Evolutionary conservation across 139 green algal genomes (phyloP).

Genomic region (Volvox reticuliferus): DNA sequence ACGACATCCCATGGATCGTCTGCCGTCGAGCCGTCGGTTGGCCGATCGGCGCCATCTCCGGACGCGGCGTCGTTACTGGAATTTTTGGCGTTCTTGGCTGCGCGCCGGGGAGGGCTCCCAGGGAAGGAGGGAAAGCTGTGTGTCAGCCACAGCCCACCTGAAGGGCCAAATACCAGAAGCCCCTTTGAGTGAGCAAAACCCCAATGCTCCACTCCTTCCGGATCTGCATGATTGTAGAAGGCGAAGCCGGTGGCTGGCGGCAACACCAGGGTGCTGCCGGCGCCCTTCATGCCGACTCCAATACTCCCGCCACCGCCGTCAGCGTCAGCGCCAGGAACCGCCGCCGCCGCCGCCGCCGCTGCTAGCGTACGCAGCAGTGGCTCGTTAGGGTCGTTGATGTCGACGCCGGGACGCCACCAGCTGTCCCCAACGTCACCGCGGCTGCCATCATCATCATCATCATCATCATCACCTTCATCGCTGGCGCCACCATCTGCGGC

Average conservation of each 20-base stretch:
- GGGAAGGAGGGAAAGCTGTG: slow-evolving; percentile 43
- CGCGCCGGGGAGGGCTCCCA: not conserved
- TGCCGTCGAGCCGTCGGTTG: not conserved
- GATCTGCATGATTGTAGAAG: slow-evolving; percentile 47
- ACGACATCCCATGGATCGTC: slow-evolving; percentile 22
- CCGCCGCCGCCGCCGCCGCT: not conserved
- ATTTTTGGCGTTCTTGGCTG: not conserved
- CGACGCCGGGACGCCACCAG: not conserved
- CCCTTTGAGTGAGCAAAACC: slow-evolving; percentile 32
- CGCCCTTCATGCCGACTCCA: not conserved
- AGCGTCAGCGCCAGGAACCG: not conserved
- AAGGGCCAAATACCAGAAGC: not conserved
- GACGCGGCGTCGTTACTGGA: too few relatives aligned
- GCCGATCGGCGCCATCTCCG: not conserved
- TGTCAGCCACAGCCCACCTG: slow-evolving; percentile 24
- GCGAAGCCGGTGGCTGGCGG: not conserved
- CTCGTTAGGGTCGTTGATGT: not conserved
- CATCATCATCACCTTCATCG: not conserved
- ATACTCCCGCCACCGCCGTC: not conserved
- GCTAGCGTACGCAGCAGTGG: slow-evolving; percentile 10
- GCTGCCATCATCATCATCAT: not conserved
- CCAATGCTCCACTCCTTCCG: slow-evolving; percentile 36
- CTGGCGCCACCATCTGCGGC: too few relatives aligned
- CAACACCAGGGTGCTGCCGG: not conserved
- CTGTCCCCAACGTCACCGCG: not conserved